phyloP scores from a whole-genome alignment of 768 basidiomycete species.

The Pleurotus salmoneostramineus region DNA sequence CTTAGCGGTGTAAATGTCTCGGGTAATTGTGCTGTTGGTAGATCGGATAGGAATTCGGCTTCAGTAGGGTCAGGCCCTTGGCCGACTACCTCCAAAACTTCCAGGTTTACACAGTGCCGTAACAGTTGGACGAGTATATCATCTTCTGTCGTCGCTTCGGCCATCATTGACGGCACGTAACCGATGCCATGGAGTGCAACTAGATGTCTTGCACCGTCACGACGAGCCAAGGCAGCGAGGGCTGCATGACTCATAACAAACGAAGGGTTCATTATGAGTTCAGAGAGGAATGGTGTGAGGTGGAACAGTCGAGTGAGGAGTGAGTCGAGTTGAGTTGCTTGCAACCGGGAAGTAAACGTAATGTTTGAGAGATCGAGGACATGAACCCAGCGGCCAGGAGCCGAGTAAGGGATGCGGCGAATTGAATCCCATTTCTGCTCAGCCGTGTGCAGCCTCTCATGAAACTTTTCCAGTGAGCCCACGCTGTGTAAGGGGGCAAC shows the following conservation, averaged over 20 bases:
- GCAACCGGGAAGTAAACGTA: slow-evolving; percentile 35
- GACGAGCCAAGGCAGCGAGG: slow-evolving; percentile 43
- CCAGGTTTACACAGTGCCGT: slow-evolving; percentile 49
- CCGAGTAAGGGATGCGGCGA: slow-evolving; percentile 80
- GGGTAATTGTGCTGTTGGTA: slow-evolving; percentile 20
- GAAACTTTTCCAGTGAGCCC: slow-evolving; percentile 50
- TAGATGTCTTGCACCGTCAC: slow-evolving; percentile 48
- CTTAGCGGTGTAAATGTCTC: slow-evolving; percentile 39
- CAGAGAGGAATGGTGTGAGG: slow-evolving; percentile 59
- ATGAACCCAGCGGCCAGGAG: slow-evolving; percentile 86
- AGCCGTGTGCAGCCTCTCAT: slow-evolving; percentile 49
- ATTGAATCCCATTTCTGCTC: slow-evolving; percentile 88
- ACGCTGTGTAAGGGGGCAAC: slow-evolving; percentile 41
- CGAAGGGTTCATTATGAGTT: slow-evolving; percentile 49
- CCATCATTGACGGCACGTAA: slow-evolving; percentile 31
- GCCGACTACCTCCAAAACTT: slow-evolving; percentile 62
- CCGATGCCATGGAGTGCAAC: slow-evolving; percentile 51
- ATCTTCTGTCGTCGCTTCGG: slow-evolving; percentile 31
- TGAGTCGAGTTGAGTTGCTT: slow-evolving; percentile 56
- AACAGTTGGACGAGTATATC: slow-evolving; percentile 61
- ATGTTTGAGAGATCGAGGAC: slow-evolving; percentile 65
- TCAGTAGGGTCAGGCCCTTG: slow-evolving; percentile 53
- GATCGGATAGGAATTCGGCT: slow-evolving; percentile 26
- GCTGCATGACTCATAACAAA: slow-evolving; percentile 61
- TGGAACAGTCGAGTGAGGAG: slow-evolving; percentile 64